These are phyloP conservation scores for Alternaria triticina DNA, from an alignment of 2,329 filamentous ascomycete species.

Conservation along the genomic window DNA sequence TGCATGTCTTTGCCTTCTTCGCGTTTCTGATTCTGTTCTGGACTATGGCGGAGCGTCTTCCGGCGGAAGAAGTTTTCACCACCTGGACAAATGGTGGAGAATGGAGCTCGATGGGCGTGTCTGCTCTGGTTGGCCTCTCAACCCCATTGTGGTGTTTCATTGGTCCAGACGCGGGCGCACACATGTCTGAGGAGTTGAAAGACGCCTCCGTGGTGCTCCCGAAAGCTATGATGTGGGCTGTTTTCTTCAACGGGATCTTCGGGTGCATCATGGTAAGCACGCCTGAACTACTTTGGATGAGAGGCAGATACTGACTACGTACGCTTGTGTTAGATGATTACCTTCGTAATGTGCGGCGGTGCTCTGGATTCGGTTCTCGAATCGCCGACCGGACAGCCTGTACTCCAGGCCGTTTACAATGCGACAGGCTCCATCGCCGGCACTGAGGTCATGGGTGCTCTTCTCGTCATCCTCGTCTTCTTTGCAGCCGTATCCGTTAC, in stretches of 20 bases:
- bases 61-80: constrained; percentile 51
- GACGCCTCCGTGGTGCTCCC: constrained; percentile 40
- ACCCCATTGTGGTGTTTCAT: constrained; percentile 43
- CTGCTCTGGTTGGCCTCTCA: constrained; percentile 49
- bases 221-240: constrained; percentile 47
- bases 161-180: constrained; percentile 46
- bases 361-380: constrained; percentile 32
- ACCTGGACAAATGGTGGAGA: constrained; percentile 54
- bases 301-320: not conserved
- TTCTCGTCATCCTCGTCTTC: constrained; percentile 33
- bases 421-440: constrained; percentile 30
- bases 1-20: constrained; percentile 59
- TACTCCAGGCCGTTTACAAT: constrained; percentile 34
- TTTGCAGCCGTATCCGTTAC: constrained; percentile 45
- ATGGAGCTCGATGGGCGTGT: constrained; percentile 51
- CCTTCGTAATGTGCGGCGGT: constrained; percentile 44
- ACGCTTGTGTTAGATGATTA: constrained; percentile 9
- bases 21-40: constrained; percentile 51
- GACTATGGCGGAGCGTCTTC: constrained; percentile 39
- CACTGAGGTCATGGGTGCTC: constrained; percentile 29
- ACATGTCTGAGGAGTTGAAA: constrained; percentile 46
- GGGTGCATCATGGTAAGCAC: constrained; percentile 41
- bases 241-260: constrained; percentile 46
- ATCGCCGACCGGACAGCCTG: constrained; percentile 24
- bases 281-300: not conserved